Base-by-base conservation (phyloP, 1,284 basidiomycete species). In the Laetiporus sulphureus region DNA sequence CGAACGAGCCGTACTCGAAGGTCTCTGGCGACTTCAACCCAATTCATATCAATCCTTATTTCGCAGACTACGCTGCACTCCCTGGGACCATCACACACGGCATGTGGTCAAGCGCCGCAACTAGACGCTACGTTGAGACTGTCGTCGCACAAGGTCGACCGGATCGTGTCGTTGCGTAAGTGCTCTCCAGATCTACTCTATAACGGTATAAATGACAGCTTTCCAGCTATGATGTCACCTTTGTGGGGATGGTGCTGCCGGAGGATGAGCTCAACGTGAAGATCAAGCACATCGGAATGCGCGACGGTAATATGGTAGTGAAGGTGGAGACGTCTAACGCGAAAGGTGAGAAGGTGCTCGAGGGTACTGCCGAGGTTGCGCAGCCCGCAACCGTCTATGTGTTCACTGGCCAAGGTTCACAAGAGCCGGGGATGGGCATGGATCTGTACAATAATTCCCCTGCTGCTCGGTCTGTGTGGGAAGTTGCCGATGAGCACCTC, bases 351-450 rank as follows among this genome's bases (percentile, higher is more conserved):
- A 96, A 91, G 67, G 92, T 98, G 43, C 73, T 98, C 33, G 83
- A 90, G 50, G 95, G 95, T 32, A 79, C 87, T 16, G 90, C 95
- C 2, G 92, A 97, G 64, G 91, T 98, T 50, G 83, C 83, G 12
- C 95, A 98, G 65, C 83, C 91, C 2, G 80, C 83, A 12, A 96
- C 94, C 13, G 91, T 91, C 38, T 98, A 98, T 58, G 92, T 97
- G 58, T 98, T 98, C 75, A 99, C 95, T 41, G 95, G 95, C 38
- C 95, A 99, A 64, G 95, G 95, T 42, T 98, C 93, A 19, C 96
- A 99, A 65, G 95, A 99, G 66, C 84, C 87, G 36, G 92, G 94
- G 29, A 99, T 99, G 95, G 95, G 96, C 31, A 98, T 99, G 94
- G 94, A 98, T 56, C 77, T 99, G 3, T 99, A 98, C 75, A 86